phyloP scores from a whole-genome alignment of 345 rosid genomes.

The Sisymbrium altissimum region DNA sequence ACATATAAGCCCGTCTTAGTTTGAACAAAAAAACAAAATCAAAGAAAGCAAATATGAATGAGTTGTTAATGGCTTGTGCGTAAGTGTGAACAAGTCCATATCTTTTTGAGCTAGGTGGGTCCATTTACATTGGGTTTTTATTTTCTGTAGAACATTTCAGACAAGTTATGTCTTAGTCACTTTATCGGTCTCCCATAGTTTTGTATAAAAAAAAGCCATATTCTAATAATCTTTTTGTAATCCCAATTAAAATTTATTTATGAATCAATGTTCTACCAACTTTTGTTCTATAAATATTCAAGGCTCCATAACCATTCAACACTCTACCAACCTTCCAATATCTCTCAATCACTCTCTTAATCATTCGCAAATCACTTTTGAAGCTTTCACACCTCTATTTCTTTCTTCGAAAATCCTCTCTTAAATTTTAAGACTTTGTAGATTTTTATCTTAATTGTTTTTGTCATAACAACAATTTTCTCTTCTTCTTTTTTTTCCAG shows the following conservation, averaged over 20 bases:
- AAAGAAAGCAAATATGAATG: not conserved
- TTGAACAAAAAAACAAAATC: not conserved
- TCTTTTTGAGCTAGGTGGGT: constrained; percentile 39
- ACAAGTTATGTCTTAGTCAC: constrained; percentile 54
- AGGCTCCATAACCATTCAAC: constrained; percentile 8
- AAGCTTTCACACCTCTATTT: constrained; percentile 1
- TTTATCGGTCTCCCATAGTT: constrained; percentile 49
- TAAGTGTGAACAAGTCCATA: constrained; percentile 26
- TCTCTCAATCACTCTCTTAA: constrained; percentile 7
- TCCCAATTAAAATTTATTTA: not conserved
- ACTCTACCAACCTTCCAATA: constrained; percentile 31
- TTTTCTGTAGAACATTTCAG: constrained; percentile 34
- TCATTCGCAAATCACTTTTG: not conserved
- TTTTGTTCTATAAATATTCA: constrained; percentile 18
- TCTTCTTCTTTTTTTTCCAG: not conserved
- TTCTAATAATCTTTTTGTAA: not conserved
- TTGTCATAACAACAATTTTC: not conserved
- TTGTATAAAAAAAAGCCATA: constrained; percentile 5
- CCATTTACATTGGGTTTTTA: constrained; percentile 43
- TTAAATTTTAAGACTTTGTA: not conserved
- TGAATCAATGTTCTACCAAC: constrained; percentile 7
- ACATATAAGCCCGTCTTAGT: not conserved
- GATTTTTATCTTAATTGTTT: not conserved
- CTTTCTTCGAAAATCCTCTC: not conserved
- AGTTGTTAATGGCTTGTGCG: not conserved